Evolutionary conservation across 768 basidiomycete genomes (phyloP), one percentile per base, ranked within the genome.

Genomic region (Russula sp.): DNA sequence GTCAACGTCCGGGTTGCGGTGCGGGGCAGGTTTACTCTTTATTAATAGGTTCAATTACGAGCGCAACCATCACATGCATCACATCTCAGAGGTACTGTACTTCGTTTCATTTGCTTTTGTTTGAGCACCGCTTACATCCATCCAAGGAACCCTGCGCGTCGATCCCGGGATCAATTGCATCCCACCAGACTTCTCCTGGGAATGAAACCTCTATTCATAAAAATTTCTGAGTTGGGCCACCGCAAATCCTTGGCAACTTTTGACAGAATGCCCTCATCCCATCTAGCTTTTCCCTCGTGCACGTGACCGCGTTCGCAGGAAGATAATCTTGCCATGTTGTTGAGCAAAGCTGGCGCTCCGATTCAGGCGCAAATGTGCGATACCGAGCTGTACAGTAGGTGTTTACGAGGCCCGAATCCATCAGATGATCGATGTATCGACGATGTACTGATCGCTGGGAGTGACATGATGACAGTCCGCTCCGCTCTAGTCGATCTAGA

Each of bases 111-210:
- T 46, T 61, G 59, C 44, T 53, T 24, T 44, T 8, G 16, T 48
- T 24, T 36, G 22, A 61, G 44, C 54, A 38, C 20, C 61, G 46
- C 46, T 28, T 30, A 22, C 20, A 46, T 20, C 11, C 44, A 48
- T 48, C 53, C 22, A 28, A 24, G 30, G 24, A 48, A 55, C 20
- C 24, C 24, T 24, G 28, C 54, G n/a, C 48, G 61, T 56, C 54
- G 61, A 62, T 62, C 61, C 53, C 44, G 61, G 54, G 24, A 14
- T 62, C 53, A 56, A 56, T 56, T 62, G 36, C 16, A 49, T 38
- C 20, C 42, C 46, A 9, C 5, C 9, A 34, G 20, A 9, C 54
- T 50, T 38, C n/a, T 38, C 54, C 36, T 55, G 59, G 14, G 38
- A 59, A 59, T 40, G 24, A 38, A 28, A 22, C 40, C 28, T 30